phyloP scores from a whole-genome alignment of 208 protist species.

The Porcisia hertigi region DNA sequence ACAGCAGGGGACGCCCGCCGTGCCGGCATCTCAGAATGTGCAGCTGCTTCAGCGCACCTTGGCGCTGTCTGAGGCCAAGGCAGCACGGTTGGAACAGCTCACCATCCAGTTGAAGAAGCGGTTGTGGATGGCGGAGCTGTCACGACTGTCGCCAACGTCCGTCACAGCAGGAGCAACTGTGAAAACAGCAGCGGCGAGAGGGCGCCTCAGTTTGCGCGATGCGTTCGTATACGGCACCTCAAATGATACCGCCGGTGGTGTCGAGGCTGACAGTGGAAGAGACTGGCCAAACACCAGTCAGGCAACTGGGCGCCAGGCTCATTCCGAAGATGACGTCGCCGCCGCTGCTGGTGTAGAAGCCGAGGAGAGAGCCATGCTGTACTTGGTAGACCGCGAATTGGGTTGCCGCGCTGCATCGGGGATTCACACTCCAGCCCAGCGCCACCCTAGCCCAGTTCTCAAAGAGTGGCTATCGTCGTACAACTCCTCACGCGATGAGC shows the following conservation, averaged over 20 bases:
- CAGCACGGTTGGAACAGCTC: slow-evolving; percentile 44
- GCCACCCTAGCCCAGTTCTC: background rate
- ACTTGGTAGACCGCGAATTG: slow-evolving; percentile 31
- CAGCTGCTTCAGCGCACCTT: slow-evolving; percentile 18
- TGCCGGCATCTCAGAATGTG: slow-evolving; percentile 15
- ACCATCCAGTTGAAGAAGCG: slow-evolving; percentile 57
- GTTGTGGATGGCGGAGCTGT: slow-evolving; percentile 36
- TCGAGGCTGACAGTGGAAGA: background rate
- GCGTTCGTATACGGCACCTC: slow-evolving; percentile 22
- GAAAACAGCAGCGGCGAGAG: background rate
- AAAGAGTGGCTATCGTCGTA: too few species aligned
- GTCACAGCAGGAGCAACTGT: background rate
- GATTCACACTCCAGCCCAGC: background rate
- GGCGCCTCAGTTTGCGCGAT: slow-evolving; percentile 16
- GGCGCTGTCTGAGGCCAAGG: slow-evolving; percentile 12
- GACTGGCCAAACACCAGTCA: background rate
- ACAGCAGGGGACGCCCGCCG: slow-evolving; percentile 5
- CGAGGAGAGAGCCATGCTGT: slow-evolving; percentile 26
- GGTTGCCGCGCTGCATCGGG: background rate
- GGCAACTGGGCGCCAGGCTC: background rate
- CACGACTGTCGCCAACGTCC: background rate
- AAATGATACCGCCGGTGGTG: background rate
- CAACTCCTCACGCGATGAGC: background rate
- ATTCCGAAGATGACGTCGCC: background rate
- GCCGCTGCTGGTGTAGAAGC: background rate